Evolutionary conservation across 176 grass and related monocot genomes (phyloP).

Genomic region (Oryza meyeriana): DNA sequence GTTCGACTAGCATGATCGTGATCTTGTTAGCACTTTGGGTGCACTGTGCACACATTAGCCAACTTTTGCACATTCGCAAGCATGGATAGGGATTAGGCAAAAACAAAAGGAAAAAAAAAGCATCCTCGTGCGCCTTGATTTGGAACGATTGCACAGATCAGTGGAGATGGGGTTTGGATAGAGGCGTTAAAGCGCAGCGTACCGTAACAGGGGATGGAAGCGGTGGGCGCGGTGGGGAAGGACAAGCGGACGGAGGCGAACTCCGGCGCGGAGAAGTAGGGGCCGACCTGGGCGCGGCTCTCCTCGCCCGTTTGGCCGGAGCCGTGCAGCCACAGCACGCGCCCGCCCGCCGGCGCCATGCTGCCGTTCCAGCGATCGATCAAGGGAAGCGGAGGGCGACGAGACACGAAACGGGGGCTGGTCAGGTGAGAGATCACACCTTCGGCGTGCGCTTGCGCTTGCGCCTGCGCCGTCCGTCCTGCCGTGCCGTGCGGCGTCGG

Average conservation of each 20-base stretch:
- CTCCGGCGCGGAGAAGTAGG: constrained; percentile 44
- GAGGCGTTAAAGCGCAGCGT: background rate
- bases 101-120: background rate
- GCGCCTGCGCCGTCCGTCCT: no score
- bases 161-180: background rate
- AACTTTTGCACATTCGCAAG: background rate
- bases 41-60: background rate
- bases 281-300: constrained; percentile 36
- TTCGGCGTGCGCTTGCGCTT: background rate
- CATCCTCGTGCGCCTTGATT: background rate
- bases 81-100: background rate
- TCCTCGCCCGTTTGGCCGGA: constrained; percentile 36
- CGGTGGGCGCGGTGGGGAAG: constrained; percentile 55
- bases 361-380: background rate
- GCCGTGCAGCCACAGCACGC: constrained; percentile 63
- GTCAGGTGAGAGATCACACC: background rate
- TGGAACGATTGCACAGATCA: background rate
- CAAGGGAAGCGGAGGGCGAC: background rate
- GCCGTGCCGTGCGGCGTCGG: background rate
- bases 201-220: constrained; percentile 40
- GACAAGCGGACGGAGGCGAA: constrained; percentile 33
- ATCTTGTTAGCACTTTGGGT: background rate
- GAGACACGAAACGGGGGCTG: no score
- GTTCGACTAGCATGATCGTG: background rate
- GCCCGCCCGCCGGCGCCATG: constrained; percentile 14